Evolutionary conservation across 169 alveolate genomes (phyloP).

Genomic region (Cryptosporidium parvum): DNA sequence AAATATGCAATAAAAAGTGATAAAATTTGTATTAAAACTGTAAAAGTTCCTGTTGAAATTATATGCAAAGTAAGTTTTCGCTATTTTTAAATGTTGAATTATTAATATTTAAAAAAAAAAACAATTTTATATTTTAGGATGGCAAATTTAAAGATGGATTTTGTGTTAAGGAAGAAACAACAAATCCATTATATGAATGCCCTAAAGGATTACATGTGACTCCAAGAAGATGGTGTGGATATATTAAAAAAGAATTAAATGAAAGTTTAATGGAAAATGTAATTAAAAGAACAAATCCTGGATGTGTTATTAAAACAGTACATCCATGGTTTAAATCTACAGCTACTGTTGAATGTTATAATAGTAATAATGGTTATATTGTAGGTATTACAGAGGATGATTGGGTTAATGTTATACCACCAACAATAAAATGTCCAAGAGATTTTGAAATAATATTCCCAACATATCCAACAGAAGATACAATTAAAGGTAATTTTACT

Average conservation of each 20-base stretch:
- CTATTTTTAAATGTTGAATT: not conserved
- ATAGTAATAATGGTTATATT: not conserved
- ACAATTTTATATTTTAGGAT: conserved; percentile 1
- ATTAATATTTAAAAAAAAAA: too few species aligned
- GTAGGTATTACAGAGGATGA: conserved; percentile 41
- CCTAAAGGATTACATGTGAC: conserved; percentile 45
- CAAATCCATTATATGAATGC: conserved; percentile 55
- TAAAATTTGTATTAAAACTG: conserved; percentile 41
- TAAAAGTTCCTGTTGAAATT: conserved; percentile 21
- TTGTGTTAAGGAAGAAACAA: conserved; percentile 48
- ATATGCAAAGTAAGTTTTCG: conserved; percentile 31
- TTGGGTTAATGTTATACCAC: conserved; percentile 55
- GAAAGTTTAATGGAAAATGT: conserved; percentile 46
- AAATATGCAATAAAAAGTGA: conserved; percentile 67
- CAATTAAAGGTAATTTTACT: not conserved
- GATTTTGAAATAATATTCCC: conserved; percentile 47
- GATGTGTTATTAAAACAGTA: conserved; percentile 30
- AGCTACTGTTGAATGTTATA: conserved; percentile 29
- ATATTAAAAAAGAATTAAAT: conserved; percentile 23
- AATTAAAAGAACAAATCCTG: conserved; percentile 67
- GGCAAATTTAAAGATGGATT: conserved; percentile 51
- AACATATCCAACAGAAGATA: conserved; percentile 12
- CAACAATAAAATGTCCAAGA: conserved; percentile 54
- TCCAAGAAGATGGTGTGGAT: conserved; percentile 74
- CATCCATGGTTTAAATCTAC: conserved; percentile 57